phyloP scores from a whole-genome alignment of 208 protist species.

The Acanthamoeba royreba region DNA sequence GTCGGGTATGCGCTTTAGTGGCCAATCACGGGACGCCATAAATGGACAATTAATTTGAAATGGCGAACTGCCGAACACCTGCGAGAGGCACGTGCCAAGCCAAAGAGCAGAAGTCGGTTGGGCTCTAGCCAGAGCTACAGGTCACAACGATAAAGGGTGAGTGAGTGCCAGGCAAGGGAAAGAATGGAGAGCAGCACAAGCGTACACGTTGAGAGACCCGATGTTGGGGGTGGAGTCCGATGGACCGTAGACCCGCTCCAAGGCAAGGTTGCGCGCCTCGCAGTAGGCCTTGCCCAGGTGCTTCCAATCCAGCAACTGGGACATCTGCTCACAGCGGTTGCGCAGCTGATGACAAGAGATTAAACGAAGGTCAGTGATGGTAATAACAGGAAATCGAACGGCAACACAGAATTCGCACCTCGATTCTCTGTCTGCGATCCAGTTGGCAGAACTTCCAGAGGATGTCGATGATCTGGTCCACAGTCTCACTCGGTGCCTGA shows the following conservation, averaged over 20 bases:
- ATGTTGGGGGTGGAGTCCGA: background rate
- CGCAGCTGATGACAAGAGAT: slow-evolving; percentile 50
- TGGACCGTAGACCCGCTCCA: slow-evolving; percentile 42
- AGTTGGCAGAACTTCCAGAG: slow-evolving; percentile 67
- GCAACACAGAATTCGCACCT: background rate
- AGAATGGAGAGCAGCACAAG: background rate
- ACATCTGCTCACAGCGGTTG: slow-evolving; percentile 74
- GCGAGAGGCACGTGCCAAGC: too few relatives aligned
- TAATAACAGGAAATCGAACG: background rate
- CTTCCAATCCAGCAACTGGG: slow-evolving; percentile 65
- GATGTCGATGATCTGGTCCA: slow-evolving; percentile 61
- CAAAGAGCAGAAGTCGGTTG: too few relatives aligned
- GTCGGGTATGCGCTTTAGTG: too few relatives aligned
- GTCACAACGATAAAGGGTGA: too few relatives aligned
- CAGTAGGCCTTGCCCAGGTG: slow-evolving; percentile 58
- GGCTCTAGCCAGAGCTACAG: too few relatives aligned
- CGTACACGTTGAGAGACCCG: background rate
- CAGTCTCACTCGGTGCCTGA: slow-evolving; percentile 54
- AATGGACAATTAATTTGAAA: too few relatives aligned
- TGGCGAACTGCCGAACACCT: too few relatives aligned
- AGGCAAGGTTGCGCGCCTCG: slow-evolving; percentile 54
- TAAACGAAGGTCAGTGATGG: background rate
- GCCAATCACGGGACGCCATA: too few relatives aligned
- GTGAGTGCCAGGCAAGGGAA: too few relatives aligned
- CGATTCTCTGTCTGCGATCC: slow-evolving; percentile 61